Evolutionary conservation across 495 filamentous ascomycete species (phyloP), one percentile per base, ranked within the genome.

Genomic region (Penicillium pancosmium): DNA sequence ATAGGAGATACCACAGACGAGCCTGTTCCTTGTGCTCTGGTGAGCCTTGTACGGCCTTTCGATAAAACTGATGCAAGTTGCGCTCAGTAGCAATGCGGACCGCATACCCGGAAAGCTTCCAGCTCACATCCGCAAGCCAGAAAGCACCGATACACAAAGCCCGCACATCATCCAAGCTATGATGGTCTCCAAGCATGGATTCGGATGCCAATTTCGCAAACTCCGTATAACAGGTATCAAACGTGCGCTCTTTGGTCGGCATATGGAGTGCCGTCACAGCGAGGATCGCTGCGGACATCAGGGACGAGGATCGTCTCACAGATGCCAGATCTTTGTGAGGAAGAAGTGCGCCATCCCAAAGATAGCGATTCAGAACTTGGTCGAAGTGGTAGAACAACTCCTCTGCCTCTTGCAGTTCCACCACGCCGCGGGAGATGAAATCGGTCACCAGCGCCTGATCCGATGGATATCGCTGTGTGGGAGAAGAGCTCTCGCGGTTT

Each of bases 11-110:
- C 79, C 77, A 80, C 13, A 80, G 58, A 49, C 75, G 69, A n/a
- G 75, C 75, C 55, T 78, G 77, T 53, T 80, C 77, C 36, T 70
- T 64, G 56, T 80, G 77, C 16, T 80, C 76, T 27, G 72, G 69
- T 41, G 75, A 80, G 1, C 76, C 76, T 51, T 76, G 71, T 8
- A 79, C 67, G 13, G 80, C 79, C 61, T 80, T 83, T 51, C 74
- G 68, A 56, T 79, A 84, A 49, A 75, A 80, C 50, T 76, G 77
- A 46, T 81, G 80, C 5, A 84, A 63, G 40, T 78, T 74, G 33
- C 76, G 73, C 59, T 84, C 82, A 0, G 80, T 83, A 1, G 80
- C 80, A 52, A 82, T 82, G n/a, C 82, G 80, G 6, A 84, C 79
- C 4, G 81, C 81, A 59, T 81, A 79, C 4, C 80, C 82, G 25